These are phyloP conservation scores for Blastomyces parvus DNA, from an alignment of 2,329 filamentous ascomycete species.

Conservation along the genomic window DNA sequence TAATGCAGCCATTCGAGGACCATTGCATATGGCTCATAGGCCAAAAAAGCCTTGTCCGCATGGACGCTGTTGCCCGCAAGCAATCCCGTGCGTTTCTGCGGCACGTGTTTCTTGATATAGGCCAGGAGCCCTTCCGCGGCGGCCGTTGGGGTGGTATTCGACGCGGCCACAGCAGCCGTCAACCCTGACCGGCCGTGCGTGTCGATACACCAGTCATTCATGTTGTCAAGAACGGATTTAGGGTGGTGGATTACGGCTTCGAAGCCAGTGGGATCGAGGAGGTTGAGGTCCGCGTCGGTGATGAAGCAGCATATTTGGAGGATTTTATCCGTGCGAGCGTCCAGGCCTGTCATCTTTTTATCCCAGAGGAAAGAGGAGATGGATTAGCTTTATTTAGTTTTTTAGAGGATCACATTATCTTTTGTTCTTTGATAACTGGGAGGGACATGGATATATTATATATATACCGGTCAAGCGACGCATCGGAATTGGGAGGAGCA, in stretches of 20 bases:
- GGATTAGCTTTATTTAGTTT: constrained; percentile 1
- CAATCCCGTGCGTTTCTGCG: constrained; percentile 56
- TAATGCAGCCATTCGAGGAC: constrained; percentile 76
- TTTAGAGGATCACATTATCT: background rate
- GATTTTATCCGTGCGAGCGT: constrained; percentile 70
- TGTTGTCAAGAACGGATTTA: constrained; percentile 59
- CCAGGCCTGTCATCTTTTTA: constrained; percentile 77
- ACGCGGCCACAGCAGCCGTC: constrained; percentile 63
- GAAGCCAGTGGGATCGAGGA: constrained; percentile 69
- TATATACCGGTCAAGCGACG: background rate
- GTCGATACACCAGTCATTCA: constrained; percentile 81
- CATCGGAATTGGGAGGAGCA: background rate
- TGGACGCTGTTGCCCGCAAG: constrained; percentile 92
- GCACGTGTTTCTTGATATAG: constrained; percentile 67
- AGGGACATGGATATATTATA: background rate
- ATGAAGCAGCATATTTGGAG: constrained; percentile 89
- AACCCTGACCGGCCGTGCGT: constrained; percentile 77
- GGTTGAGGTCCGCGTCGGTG: constrained; percentile 66
- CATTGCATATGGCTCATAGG: constrained; percentile 60
- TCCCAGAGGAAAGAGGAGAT: background rate
- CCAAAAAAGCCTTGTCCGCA: constrained; percentile 74
- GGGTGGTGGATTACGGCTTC: constrained; percentile 69
- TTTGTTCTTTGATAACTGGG: background rate
- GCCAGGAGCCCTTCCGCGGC: constrained; percentile 64
- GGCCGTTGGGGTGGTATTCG: constrained; percentile 58